A percentile compares a stretch with the other conserved stretches of the same genome.
Conservation (phyloP, 2,329 filamentous ascomycete genomes). For the Fusarium sterilihyphosum region DNA sequence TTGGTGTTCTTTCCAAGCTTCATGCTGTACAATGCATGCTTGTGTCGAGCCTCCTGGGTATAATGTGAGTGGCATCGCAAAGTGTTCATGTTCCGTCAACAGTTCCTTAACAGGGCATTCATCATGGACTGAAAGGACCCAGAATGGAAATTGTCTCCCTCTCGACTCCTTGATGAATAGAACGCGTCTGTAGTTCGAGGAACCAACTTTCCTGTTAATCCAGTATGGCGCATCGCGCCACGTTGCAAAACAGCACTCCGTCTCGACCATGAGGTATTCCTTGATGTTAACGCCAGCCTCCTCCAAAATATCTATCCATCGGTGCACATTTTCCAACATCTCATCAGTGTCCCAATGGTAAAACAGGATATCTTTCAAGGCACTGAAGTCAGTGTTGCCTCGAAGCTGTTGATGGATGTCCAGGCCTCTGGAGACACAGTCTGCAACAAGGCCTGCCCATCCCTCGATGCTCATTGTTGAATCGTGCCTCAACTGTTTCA, state of each 20-base stretch:
- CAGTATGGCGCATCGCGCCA: background rate
- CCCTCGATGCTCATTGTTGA: background rate
- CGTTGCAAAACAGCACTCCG: background rate
- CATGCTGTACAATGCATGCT: background rate
- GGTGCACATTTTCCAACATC: background rate
- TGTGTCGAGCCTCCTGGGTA: background rate
- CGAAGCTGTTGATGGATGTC: background rate
- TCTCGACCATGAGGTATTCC: background rate
- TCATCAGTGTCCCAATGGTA: background rate
- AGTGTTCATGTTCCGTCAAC: background rate
- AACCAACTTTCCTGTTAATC: background rate
- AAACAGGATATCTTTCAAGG: background rate
- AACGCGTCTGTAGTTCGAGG: background rate
- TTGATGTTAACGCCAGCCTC: background rate
- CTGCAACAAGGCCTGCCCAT: background rate
- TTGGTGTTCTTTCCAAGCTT: background rate
- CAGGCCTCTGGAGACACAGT: accelerated
- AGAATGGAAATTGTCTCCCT: background rate
- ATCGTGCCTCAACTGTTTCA: background rate
- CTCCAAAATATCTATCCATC: background rate
- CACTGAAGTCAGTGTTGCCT: accelerated
- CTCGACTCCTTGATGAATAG: background rate
- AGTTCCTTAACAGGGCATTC: background rate
- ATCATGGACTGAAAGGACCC: background rate
- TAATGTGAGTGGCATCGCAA: background rate